phyloP scores from a whole-genome alignment of 1,284 basidiomycete genomes.

The Tilletia walkeri region DNA sequence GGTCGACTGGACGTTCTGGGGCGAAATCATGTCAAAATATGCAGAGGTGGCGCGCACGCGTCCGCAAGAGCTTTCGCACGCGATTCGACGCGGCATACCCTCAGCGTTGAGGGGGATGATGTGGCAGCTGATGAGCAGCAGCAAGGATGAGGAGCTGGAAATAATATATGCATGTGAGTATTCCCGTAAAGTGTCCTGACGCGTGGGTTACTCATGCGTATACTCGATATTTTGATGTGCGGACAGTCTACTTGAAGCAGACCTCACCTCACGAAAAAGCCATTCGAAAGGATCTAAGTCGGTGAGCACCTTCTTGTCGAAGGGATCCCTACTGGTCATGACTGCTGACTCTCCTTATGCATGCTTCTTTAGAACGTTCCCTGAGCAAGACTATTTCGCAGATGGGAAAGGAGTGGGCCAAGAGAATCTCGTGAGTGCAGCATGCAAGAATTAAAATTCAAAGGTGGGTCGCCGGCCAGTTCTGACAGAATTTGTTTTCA shows the following conservation, averaged over 20 bases:
- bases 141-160: slow-evolving; percentile 84
- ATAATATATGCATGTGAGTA: slow-evolving; percentile 68
- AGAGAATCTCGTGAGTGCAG: slow-evolving; percentile 67
- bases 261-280: slow-evolving; percentile 86
- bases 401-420: slow-evolving; percentile 83
- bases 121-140: slow-evolving; percentile 93
- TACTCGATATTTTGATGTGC: not conserved
- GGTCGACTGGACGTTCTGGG: slow-evolving; percentile 85
- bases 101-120: slow-evolving; percentile 83
- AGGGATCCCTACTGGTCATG: too few species aligned
- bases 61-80: slow-evolving; percentile 68
- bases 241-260: slow-evolving; percentile 69
- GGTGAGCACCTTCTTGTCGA: not conserved
- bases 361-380: slow-evolving; percentile 72
- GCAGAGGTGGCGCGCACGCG: slow-evolving; percentile 60
- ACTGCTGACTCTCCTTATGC: not conserved
- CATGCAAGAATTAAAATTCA: too few species aligned
- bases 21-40: slow-evolving; percentile 74
- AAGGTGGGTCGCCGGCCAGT: not conserved
- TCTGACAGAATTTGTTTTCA: not conserved
- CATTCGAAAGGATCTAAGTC: slow-evolving; percentile 78
- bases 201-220: not conserved
- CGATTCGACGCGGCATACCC: slow-evolving; percentile 90
- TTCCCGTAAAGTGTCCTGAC: not conserved
- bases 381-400: slow-evolving; percentile 93